Conservation (phyloP, 805 yeast species). For the Lachancea thermotolerans region DNA sequence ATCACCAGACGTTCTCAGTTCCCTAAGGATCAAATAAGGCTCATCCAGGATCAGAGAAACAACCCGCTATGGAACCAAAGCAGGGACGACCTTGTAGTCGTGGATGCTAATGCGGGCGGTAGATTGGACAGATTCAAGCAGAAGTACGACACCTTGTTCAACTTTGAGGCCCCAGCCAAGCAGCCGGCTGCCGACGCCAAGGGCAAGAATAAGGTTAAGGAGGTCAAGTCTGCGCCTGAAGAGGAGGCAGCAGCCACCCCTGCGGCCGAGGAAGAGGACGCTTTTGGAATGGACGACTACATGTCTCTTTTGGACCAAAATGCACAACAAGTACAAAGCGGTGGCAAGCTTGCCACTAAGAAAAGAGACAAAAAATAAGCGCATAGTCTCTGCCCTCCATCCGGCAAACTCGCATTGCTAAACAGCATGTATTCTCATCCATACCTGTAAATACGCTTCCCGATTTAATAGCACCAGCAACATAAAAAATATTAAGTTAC, state of each 20-base stretch:
- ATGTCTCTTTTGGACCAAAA: slow-evolving; percentile 27
- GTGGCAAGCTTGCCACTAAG: slow-evolving; percentile 28
- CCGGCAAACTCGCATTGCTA: not conserved
- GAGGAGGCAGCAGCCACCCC: not conserved
- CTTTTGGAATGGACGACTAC: slow-evolving; percentile 29
- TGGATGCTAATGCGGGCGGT: slow-evolving; percentile 81
- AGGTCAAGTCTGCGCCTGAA: not conserved
- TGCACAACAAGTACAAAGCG: slow-evolving; percentile 26
- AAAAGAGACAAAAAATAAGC: slow-evolving; percentile 24
- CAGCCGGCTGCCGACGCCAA: slow-evolving; percentile 9
- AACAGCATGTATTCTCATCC: not conserved
- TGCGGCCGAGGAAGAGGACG: slow-evolving; percentile 13
- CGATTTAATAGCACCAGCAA: not conserved
- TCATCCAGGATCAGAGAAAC: slow-evolving; percentile 85
- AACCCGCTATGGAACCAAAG: slow-evolving; percentile 84
- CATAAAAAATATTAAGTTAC: not conserved
- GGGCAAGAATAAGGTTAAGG: slow-evolving; percentile 1
- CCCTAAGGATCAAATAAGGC: slow-evolving; percentile 79
- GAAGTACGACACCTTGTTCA: slow-evolving; percentile 48
- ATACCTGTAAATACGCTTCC: not conserved
- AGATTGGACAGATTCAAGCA: slow-evolving; percentile 68
- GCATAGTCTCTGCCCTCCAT: not conserved
- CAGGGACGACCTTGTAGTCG: slow-evolving; percentile 64
- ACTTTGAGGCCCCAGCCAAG: slow-evolving; percentile 28
- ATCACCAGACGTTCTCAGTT: slow-evolving; percentile 74